Percentiles rank a stretch among this genome's conserved stretches.
Conservation (phyloP, 805 yeast species). For the Kurtzmaniella fragi region DNA sequence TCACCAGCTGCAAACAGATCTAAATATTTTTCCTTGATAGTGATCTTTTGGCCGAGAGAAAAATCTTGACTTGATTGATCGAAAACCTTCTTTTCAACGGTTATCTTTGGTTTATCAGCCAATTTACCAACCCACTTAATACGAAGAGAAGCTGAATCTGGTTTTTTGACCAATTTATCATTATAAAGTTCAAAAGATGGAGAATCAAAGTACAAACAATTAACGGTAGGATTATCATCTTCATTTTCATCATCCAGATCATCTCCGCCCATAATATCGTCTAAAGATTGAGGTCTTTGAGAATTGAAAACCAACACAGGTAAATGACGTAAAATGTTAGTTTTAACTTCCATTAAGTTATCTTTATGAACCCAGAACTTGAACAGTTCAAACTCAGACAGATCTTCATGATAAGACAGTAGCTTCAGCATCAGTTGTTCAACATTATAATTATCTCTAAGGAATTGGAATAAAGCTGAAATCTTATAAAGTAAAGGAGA, state of each 20-base stretch:
- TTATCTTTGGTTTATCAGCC: slow-evolving; percentile 68
- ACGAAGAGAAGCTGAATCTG: slow-evolving; percentile 71
- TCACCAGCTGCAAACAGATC: slow-evolving; percentile 62
- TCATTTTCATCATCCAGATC: slow-evolving; percentile 44
- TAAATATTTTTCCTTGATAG: slow-evolving; percentile 76
- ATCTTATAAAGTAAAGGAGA: slow-evolving; percentile 83
- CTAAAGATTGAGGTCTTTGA: slow-evolving; percentile 24
- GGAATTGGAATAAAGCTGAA: slow-evolving; percentile 73
- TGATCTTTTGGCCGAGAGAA: slow-evolving; percentile 57
- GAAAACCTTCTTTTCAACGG: slow-evolving; percentile 73
- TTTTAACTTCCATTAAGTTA: slow-evolving; percentile 87
- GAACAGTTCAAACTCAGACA: slow-evolving; percentile 53
- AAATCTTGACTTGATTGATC: slow-evolving; percentile 50
- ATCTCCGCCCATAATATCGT: slow-evolving; percentile 44
- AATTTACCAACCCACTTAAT: slow-evolving; percentile 89
- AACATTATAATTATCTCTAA: slow-evolving; percentile 66
- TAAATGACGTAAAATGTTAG: slow-evolving; percentile 87
- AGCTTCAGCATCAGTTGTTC: slow-evolving; percentile 45
- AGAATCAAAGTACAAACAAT: slow-evolving; percentile 86
- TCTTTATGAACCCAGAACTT: slow-evolving; percentile 98
- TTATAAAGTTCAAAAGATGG: slow-evolving; percentile 79
- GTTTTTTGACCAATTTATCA: slow-evolving; percentile 67
- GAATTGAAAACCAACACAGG: slow-evolving; percentile 79
- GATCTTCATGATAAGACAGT: slow-evolving; percentile 41
- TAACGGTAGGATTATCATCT: slow-evolving; percentile 56